phyloP scores from a whole-genome alignment of 139 green algal genomes.

The Coccomyxa sp. region DNA sequence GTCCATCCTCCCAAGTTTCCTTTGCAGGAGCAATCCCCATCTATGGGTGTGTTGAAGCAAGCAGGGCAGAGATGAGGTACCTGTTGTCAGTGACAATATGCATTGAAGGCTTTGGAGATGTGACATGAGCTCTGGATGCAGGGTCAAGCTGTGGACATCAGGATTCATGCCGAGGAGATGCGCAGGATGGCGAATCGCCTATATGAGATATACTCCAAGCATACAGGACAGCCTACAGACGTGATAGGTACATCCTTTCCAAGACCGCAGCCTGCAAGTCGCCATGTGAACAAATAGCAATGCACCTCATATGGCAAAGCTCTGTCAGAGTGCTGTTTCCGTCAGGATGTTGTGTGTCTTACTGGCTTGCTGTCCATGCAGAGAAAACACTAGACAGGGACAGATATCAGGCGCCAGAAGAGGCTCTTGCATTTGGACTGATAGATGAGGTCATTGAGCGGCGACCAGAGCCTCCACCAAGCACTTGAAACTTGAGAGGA shows the following conservation, averaged over 20 bases:
- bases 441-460: slow-evolving; percentile 83
- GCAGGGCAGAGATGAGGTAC: no score
- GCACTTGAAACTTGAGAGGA: background rate
- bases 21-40: no score
- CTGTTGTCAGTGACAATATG: no score
- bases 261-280: no score
- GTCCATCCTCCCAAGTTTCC: slow-evolving; percentile 17
- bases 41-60: no score
- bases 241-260: slow-evolving; percentile 38
- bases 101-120: no score
- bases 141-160: slow-evolving; percentile 91
- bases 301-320: background rate
- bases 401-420: slow-evolving; percentile 73
- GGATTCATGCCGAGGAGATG: slow-evolving; percentile 92
- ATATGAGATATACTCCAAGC: slow-evolving; percentile 76
- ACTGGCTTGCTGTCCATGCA: slow-evolving; percentile 19
- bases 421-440: slow-evolving; percentile 79
- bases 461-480: background rate
- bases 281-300: background rate
- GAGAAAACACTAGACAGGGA: slow-evolving; percentile 80
- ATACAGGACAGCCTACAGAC: slow-evolving; percentile 63
- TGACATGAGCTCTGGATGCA: no score
- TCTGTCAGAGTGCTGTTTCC: background rate
- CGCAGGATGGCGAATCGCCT: slow-evolving; percentile 69
- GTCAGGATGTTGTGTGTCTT: background rate